Evolutionary conservation across 441 rosid genomes (phyloP).

Genomic region (Syzygium syzygioides): DNA sequence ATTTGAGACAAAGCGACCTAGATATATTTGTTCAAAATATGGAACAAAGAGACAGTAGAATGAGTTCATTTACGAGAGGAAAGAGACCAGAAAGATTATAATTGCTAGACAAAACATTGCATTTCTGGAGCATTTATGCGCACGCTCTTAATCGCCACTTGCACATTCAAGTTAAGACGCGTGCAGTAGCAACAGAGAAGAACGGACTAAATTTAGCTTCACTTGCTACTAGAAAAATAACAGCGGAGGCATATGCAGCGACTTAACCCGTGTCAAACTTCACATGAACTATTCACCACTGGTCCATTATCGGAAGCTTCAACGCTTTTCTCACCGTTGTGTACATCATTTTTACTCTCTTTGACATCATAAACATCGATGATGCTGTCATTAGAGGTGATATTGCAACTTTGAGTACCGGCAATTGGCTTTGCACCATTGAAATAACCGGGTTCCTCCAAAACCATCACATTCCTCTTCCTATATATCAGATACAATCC

Average conservation of each 20-base stretch:
- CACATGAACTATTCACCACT: neutral
- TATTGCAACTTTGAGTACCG: neutral
- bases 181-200: neutral
- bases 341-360: neutral
- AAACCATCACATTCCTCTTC: constrained; percentile 21
- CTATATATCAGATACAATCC: constrained; percentile 58
- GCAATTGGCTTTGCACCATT: neutral
- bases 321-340: neutral
- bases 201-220: neutral
- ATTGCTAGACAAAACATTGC: neutral
- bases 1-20: neutral
- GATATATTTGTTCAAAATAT: neutral
- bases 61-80: neutral
- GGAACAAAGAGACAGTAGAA: neutral
- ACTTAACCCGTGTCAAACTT: neutral
- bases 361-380: neutral
- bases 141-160: neutral
- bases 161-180: neutral
- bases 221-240: neutral
- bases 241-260: neutral
- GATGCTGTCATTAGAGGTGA: neutral
- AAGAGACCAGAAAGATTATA: neutral
- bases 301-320: neutral
- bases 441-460: constrained; percentile 18
- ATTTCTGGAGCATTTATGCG: neutral